phyloP scores from a whole-genome alignment of 768 basidiomycete genomes.

The Gymnopilus dilepis region DNA sequence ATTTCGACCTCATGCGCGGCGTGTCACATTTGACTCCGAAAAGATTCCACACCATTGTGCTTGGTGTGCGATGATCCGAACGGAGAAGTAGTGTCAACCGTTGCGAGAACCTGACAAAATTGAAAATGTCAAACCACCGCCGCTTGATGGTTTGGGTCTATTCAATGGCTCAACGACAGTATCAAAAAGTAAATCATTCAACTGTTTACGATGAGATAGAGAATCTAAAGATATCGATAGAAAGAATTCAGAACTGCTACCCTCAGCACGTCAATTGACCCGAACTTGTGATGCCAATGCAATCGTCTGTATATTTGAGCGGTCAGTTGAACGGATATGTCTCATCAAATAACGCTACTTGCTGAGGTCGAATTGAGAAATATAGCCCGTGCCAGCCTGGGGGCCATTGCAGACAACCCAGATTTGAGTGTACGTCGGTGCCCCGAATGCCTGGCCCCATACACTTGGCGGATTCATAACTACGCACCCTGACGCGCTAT shows the following conservation, averaged over 20 bases:
- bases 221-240: no score
- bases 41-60: no score
- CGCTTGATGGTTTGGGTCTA: no score
- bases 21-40: no score
- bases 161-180: no score
- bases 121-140: no score
- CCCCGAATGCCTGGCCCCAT: constrained; percentile 1
- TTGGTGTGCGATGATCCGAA: no score
- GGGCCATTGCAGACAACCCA: constrained; percentile 7
- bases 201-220: no score
- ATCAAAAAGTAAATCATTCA: no score
- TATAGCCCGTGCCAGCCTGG: constrained; percentile 1
- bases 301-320: neutral
- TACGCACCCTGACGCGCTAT: neutral
- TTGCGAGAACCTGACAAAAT: neutral
- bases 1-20: no score
- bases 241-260: neutral
- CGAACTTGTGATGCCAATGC: constrained; percentile 2
- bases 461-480: constrained; percentile 1
- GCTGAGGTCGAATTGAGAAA: constrained; percentile 3
- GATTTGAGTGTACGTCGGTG: neutral
- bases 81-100: neutral
- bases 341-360: neutral
- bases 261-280: neutral
- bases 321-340: no score